Evolutionary conservation across 2,329 filamentous ascomycete species (phyloP).

Genomic region (Diplodia mutila): DNA sequence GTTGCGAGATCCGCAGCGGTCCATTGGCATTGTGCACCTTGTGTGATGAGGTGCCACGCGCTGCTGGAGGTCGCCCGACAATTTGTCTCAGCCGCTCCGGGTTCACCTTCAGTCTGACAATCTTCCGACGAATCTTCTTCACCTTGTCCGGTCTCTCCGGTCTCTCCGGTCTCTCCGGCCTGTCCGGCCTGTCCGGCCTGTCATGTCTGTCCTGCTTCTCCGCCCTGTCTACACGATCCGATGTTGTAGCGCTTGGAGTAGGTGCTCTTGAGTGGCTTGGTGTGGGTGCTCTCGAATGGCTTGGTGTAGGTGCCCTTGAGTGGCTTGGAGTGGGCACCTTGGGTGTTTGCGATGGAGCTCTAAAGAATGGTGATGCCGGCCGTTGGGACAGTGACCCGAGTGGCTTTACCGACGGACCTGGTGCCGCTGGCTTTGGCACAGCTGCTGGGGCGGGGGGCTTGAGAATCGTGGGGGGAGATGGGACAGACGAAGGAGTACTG

Average conservation of each 20-base stretch:
- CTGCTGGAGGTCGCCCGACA: not conserved
- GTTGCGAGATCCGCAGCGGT: not conserved
- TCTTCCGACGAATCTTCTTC: constrained; percentile 15
- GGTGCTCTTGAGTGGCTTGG: constrained; percentile 12
- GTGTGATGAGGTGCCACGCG: not conserved
- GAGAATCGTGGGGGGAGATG: not conserved
- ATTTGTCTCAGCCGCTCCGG: constrained; percentile 9
- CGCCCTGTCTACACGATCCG: not conserved
- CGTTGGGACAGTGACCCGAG: not conserved
- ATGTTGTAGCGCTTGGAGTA: constrained; percentile 14
- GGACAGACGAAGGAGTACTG: not conserved
- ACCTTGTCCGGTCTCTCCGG: not conserved
- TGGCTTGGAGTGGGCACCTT: constrained; percentile 18
- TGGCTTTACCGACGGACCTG: constrained; percentile 3
- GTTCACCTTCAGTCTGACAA: constrained; percentile 19
- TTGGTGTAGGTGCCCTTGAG: no score
- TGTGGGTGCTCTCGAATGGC: no score
- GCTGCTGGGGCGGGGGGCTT: constrained; percentile 5
- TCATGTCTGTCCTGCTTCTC: not conserved
- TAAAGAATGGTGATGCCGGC: constrained; percentile 6
- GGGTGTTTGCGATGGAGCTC: not conserved
- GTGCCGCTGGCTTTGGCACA: constrained; percentile 7
- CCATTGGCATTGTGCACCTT: not conserved
- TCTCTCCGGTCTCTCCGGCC: not conserved
- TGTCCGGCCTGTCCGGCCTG: not conserved